These are phyloP conservation scores for Solanum bukasovii DNA, from an alignment of 257 asterid species.

Conservation along the genomic window DNA sequence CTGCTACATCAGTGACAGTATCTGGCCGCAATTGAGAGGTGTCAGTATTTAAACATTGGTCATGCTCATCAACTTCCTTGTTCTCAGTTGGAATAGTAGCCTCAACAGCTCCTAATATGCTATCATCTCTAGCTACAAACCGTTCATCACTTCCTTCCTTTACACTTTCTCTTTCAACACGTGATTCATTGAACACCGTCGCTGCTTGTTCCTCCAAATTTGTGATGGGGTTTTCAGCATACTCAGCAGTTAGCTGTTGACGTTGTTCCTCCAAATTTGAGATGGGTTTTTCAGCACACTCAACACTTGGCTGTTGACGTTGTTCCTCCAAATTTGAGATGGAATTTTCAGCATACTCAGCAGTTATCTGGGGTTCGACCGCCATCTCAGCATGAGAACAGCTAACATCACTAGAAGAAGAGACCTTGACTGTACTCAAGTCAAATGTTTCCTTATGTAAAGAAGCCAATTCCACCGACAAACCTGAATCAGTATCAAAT, in stretches of 20 bases:
- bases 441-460: constrained; percentile 46
- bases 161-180: constrained; percentile 9
- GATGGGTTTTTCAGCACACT: constrained; percentile 18
- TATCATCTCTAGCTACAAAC: constrained; percentile 20
- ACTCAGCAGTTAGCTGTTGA: constrained; percentile 19
- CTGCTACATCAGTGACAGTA: constrained; percentile 8
- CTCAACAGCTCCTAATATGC: constrained; percentile 13
- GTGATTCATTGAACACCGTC: constrained; percentile 10
- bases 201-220: constrained; percentile 5
- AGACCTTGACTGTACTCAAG: constrained; percentile 41
- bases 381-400: constrained; percentile 22
- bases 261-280: constrained; percentile 6
- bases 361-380: constrained; percentile 12
- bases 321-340: constrained; percentile 7
- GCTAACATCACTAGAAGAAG: constrained; percentile 23
- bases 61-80: constrained; percentile 19
- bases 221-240: constrained; percentile 19
- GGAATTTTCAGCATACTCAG: constrained; percentile 25
- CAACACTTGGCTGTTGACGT: constrained; percentile 14
- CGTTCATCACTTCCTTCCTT: constrained; percentile 12
- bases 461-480: constrained; percentile 48
- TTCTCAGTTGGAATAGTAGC: constrained; percentile 16
- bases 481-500: constrained; percentile 31
- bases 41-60: constrained; percentile 2
- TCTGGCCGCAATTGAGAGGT: constrained; percentile 5